phyloP scores from a whole-genome alignment of 2,329 filamentous ascomycete species.

The Paecilomyces variotii region DNA sequence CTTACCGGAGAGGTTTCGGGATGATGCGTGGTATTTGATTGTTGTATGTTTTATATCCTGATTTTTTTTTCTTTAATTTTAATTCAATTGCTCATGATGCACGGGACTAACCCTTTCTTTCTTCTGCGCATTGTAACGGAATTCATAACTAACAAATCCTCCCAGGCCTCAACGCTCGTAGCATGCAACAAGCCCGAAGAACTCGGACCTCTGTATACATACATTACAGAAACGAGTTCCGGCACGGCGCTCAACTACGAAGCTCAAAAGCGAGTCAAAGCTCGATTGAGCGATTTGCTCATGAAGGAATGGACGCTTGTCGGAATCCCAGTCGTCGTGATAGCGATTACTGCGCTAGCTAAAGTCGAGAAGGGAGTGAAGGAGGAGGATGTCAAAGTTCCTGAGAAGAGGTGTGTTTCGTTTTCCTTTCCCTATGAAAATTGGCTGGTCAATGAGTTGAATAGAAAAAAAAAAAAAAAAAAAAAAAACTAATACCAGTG shows the following conservation, averaged over 20 bases:
- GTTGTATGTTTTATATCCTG: slow-evolving; percentile 23
- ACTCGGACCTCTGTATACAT: slow-evolving; percentile 19
- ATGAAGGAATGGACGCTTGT: slow-evolving; percentile 25
- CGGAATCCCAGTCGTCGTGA: slow-evolving; percentile 23
- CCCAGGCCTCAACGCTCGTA: slow-evolving; percentile 17
- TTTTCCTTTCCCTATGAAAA: neutral
- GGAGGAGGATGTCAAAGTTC: slow-evolving; percentile 8
- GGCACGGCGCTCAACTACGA: slow-evolving; percentile 6
- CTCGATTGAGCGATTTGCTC: slow-evolving; percentile 19
- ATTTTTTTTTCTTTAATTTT: slow-evolving; percentile 9
- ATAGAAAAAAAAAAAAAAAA: neutral
- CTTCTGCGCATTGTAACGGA: neutral
- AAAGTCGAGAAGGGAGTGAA: slow-evolving; percentile 16
- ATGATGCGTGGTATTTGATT: slow-evolving; percentile 48
- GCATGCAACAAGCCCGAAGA: slow-evolving; percentile 16
- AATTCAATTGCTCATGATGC: too few species aligned
- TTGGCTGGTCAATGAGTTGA: neutral
- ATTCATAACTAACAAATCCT: neutral
- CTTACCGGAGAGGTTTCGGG: slow-evolving; percentile 46
- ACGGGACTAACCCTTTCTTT: too few species aligned
- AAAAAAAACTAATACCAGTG: neutral
- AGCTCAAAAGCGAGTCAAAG: slow-evolving; percentile 10
- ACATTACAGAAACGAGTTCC: slow-evolving; percentile 10
- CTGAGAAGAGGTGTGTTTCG: slow-evolving; percentile 9
- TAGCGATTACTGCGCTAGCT: slow-evolving; percentile 20